Evolutionary conservation across 805 yeast genomes (phyloP), one percentile per base, ranked within the genome.

Genomic region (Saccharomycopsis capsularis): DNA sequence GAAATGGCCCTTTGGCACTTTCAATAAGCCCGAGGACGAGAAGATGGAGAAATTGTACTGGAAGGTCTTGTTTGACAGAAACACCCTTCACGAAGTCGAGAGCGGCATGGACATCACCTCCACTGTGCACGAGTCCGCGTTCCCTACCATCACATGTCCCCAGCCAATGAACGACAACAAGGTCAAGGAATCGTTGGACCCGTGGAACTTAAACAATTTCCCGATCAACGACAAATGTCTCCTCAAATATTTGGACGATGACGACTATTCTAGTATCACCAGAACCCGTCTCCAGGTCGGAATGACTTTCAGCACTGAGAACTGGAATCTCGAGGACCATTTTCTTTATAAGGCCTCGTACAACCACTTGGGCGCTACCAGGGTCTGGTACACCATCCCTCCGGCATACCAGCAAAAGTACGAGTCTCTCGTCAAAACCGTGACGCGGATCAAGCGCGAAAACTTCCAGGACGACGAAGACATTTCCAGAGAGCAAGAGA

Each of bases 291-390:
- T 79, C 34, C 69, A 71, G 40, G 66, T 80, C 9, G 78, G 76
- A 1, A 74, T 75, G 77, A 64, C 78, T 2, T 75, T 73, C 53
- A 71, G 82, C 44, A 63, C 75, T 2, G 73, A 73, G 45, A 69
- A 76, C 40, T 83, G 87, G 87, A 61, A 63, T 19, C 61, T 71
- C 47, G 85, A 78, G 55, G 89, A 82, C 54, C 83, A 78, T 52
- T 76, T 75, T 60, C 60, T 82, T 2, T 78, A 78, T 40, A 58
- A 67, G 9, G 64, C 73, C 25, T 79, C 77, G 57, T 81, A 71
- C 53, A 76, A 72, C 41, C 79, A 78, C 54, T 55, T 68, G 43
- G 90, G 89, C 2, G 74, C 75, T 4, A 57, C 68, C 13, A 76
- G 73, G 57, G 57, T 75, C 18, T 80, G 87, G 85, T 81, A 78